Evolutionary conservation across 2,329 filamentous ascomycete genomes (phyloP).

Genomic region (Endocalyx cinctus): DNA sequence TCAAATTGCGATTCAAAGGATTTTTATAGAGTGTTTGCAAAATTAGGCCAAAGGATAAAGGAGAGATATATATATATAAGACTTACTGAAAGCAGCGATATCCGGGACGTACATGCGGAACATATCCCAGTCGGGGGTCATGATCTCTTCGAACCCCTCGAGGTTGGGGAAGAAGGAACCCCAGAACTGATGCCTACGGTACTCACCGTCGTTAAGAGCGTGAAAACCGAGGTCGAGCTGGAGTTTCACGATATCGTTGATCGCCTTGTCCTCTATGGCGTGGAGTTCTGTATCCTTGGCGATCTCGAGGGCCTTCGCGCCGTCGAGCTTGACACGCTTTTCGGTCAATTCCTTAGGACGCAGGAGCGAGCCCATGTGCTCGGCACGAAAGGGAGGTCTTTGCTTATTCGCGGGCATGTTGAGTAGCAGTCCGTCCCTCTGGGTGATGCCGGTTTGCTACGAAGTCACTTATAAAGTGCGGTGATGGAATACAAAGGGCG

Average conservation of each 20-base stretch:
- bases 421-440: too few relatives aligned
- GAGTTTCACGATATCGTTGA: conserved; percentile 62
- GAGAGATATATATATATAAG: conserved; percentile 3
- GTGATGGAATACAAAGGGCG: too few relatives aligned
- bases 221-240: conserved; percentile 65
- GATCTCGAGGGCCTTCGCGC: conserved; percentile 32
- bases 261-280: conserved; percentile 54
- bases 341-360: conserved; percentile 61
- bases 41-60: too few relatives aligned
- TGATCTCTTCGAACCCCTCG: conserved; percentile 38
- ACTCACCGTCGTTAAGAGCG: conserved; percentile 48
- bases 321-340: conserved; percentile 47
- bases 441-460: neutral
- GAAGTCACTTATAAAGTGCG: too few relatives aligned
- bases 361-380: conserved; percentile 70
- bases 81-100: conserved; percentile 36
- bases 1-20: too few relatives aligned
- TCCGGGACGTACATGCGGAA: conserved; percentile 53
- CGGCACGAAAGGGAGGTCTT: conserved; percentile 64
- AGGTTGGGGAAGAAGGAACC: conserved; percentile 42
- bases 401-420: conserved; percentile 26
- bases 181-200: conserved; percentile 43
- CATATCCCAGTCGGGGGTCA: conserved; percentile 45
- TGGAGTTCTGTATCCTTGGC: conserved; percentile 40
- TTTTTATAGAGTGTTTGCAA: too few relatives aligned